Percentiles rank a stretch among this genome's conserved stretches.
Conservation (phyloP, 495 filamentous ascomycete species). For the Xylaria flabelliformis region DNA sequence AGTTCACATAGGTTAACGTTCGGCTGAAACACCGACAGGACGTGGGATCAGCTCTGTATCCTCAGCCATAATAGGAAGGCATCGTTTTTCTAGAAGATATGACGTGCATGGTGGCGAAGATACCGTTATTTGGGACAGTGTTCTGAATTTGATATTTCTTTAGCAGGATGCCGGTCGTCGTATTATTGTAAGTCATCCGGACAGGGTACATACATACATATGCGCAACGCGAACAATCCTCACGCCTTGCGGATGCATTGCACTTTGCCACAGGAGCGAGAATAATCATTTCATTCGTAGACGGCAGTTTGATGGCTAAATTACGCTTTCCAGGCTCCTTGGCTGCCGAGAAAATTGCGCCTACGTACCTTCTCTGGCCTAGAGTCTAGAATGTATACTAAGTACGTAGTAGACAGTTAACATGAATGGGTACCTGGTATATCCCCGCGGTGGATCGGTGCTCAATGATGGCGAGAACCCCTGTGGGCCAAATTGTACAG, state of each 20-base stretch:
- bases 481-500: neutral
- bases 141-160: conserved; percentile 15
- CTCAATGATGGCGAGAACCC: neutral
- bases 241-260: neutral
- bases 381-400: neutral
- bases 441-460: neutral
- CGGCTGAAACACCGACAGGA: conserved; percentile 4
- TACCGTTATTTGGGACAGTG: conserved; percentile 6
- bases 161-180: neutral
- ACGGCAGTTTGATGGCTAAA: neutral
- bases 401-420: neutral
- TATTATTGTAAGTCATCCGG: neutral
- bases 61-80: conserved; percentile 22
- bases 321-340: neutral
- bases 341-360: neutral
- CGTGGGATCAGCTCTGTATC: conserved; percentile 17
- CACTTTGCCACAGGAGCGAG: conserved; percentile 1
- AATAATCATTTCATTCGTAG: neutral
- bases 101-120: conserved; percentile 19
- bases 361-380: neutral
- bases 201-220: neutral
- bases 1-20: neutral
- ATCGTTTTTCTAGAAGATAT: conserved; percentile 7
- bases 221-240: neutral
- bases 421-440: neutral